Conservation (phyloP, 108 stramenopile species). For the Aurantiochytrium sp. region DNA sequence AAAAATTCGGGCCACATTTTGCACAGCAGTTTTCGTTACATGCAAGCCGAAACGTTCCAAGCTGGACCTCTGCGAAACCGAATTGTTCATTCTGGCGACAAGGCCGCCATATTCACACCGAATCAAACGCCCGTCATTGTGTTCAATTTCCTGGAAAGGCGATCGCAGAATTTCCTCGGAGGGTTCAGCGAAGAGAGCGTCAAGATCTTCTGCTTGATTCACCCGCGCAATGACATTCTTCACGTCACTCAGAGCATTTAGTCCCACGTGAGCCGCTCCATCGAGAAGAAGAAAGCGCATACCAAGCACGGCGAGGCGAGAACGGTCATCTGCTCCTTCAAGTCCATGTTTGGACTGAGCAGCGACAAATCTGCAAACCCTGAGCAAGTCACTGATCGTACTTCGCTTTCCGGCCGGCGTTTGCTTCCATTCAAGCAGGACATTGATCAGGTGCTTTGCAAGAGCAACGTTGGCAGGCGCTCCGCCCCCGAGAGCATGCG, state of each 20-base stretch:
- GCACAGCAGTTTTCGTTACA: neutral
- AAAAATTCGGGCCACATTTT: conserved; percentile 6
- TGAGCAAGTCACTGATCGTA: neutral
- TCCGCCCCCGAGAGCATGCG: neutral
- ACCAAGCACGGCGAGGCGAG: neutral
- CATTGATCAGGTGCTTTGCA: neutral
- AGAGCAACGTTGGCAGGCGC: neutral
- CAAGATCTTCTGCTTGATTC: neutral
- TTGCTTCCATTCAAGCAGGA: neutral
- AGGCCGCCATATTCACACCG: neutral
- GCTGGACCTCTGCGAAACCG: neutral
- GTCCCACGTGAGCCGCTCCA: neutral
- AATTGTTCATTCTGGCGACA: neutral
- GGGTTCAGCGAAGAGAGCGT: neutral
- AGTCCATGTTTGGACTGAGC: neutral
- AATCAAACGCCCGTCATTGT: neutral
- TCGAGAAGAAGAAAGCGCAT: neutral
- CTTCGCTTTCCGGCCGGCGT: neutral
- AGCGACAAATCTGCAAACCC: neutral
- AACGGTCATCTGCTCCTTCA: neutral
- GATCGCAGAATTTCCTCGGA: neutral
- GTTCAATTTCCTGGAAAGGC: neutral
- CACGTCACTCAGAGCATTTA: neutral
- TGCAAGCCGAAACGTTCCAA: neutral
- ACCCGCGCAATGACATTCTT: neutral